Evolutionary conservation across 2,329 filamentous ascomycete species (phyloP).

Genomic region (Claviceps sp.): DNA sequence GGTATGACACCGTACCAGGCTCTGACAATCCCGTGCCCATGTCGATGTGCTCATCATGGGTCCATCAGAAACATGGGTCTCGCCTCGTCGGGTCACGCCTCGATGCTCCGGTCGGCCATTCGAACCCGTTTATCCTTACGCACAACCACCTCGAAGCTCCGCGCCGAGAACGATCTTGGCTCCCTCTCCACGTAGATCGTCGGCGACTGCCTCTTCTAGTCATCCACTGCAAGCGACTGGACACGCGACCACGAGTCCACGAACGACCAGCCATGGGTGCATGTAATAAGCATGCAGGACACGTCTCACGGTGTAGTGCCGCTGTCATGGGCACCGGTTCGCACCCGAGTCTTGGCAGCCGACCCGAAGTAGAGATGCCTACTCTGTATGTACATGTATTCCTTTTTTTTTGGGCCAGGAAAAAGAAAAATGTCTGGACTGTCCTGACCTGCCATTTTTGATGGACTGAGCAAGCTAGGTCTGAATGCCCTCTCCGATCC

Average conservation of each 20-base stretch:
- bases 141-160: neutral
- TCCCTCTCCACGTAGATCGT: neutral
- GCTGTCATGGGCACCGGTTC: neutral
- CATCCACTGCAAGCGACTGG: neutral
- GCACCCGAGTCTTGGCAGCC: neutral
- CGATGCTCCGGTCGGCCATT: neutral
- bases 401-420: neutral
- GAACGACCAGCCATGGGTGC: neutral
- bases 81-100: neutral
- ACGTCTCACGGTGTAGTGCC: neutral
- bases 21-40: neutral
- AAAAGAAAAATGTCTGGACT: neutral
- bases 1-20: neutral
- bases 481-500: too few relatives aligned
- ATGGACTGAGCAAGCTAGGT: neutral
- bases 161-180: neutral
- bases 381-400: too few relatives aligned
- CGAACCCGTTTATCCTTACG: neutral
- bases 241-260: neutral
- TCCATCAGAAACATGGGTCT: neutral
- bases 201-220: neutral
- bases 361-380: neutral
- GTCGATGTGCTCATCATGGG: neutral
- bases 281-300: neutral
- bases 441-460: neutral